Percentiles rank a stretch among this genome's conserved stretches.
Conservation (phyloP, 2,329 filamentous ascomycete species). For the Claviceps sorghi region DNA sequence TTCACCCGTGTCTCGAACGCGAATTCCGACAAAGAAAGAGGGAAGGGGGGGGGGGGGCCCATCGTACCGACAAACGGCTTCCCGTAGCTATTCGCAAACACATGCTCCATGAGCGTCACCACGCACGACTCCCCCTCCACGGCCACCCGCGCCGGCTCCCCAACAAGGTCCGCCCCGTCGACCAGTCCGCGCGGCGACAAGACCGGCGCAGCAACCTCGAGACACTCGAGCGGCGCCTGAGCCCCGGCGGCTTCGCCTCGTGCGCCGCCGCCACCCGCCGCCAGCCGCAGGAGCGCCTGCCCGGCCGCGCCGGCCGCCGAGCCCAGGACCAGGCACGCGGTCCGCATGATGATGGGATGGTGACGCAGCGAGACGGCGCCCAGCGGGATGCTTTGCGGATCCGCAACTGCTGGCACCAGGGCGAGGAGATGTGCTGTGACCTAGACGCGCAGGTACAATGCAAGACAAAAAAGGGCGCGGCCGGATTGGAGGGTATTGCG, state of each 20-base stretch:
- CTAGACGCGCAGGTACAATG: too few species aligned
- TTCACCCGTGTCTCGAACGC: too few species aligned
- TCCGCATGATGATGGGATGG: background rate
- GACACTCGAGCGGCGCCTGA: conserved; percentile 32
- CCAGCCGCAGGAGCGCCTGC: background rate
- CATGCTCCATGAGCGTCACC: conserved; percentile 51
- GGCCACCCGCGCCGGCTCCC: background rate
- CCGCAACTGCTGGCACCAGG: too few species aligned
- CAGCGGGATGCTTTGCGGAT: too few species aligned
- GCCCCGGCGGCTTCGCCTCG: background rate
- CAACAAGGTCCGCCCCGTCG: conserved; percentile 4
- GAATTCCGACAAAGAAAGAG: too few species aligned
- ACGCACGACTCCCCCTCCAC: conserved; percentile 23
- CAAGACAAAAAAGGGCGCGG: too few species aligned
- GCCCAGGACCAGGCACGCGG: background rate
- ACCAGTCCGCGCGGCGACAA: conserved; percentile 30
- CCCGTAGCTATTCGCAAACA: conserved; percentile 61
- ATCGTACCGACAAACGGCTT: conserved; percentile 56
- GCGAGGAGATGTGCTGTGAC: too few species aligned
- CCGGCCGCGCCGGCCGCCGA: background rate
- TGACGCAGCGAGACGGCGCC: background rate
- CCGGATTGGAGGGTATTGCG: too few species aligned
- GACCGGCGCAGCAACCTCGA: conserved; percentile 56
- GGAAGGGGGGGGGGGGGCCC: too few species aligned
- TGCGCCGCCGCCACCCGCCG: background rate